Percentiles rank a stretch among this genome's conserved stretches.
These are phyloP conservation scores for Citrus unshiu DNA, from an alignment of 345 rosid genomes.

Conservation along the genomic window DNA sequence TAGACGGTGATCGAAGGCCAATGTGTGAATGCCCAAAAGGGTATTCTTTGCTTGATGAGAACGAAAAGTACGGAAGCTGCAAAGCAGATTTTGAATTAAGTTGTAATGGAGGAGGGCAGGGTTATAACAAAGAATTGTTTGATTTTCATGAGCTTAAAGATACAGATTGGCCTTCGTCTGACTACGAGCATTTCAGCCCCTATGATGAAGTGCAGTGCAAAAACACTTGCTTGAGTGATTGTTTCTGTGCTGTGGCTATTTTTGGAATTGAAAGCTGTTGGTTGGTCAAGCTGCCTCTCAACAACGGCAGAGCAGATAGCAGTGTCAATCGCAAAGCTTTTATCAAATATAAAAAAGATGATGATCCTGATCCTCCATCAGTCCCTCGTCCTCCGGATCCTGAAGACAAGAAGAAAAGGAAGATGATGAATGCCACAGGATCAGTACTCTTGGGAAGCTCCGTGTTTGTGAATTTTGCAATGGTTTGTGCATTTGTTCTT, in stretches of 20 bases:
- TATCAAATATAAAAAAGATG: not conserved
- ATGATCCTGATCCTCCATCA: too few relatives aligned
- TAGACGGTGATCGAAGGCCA: not conserved
- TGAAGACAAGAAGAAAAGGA: not conserved
- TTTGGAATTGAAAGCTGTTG: not conserved
- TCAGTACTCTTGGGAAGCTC: not conserved
- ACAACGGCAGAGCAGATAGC: not conserved
- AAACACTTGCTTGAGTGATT: not conserved
- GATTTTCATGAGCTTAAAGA: not conserved
- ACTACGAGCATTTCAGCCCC: not conserved
- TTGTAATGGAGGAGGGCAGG: not conserved
- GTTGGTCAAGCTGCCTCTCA: constrained; percentile 7
- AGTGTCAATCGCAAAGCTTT: not conserved
- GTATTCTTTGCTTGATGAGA: not conserved
- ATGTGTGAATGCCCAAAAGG: not conserved
- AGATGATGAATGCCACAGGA: not conserved
- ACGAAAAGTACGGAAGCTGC: not conserved
- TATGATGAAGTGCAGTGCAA: not conserved
- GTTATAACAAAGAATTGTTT: constrained; percentile 7
- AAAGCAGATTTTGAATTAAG: not conserved
- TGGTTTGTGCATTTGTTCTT: not conserved
- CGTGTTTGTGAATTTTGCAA: constrained; percentile 1
- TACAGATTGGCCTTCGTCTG: not conserved
- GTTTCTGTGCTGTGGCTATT: constrained; percentile 1
- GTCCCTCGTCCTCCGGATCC: not conserved